Conservation (phyloP, 441 rosid genomes). For the Breynia disticha region DNA sequence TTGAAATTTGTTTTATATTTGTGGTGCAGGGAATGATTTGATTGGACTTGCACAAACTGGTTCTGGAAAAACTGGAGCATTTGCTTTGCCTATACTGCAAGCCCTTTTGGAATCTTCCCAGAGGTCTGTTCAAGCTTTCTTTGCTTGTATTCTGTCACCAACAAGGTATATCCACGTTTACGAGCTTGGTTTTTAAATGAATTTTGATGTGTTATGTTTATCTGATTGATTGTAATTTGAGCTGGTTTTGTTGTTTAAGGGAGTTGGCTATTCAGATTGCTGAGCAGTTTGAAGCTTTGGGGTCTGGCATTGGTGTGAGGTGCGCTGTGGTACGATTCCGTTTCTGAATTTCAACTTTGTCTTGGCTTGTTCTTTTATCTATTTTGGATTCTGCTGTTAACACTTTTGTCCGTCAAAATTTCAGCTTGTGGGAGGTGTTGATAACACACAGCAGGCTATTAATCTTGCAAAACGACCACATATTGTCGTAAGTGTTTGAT, state of each 20-base stretch:
- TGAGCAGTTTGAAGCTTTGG: slow-evolving; percentile 90
- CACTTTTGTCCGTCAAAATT: neutral
- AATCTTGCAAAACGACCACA: slow-evolving; percentile 79
- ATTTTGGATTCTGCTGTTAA: neutral
- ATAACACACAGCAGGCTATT: slow-evolving; percentile 72
- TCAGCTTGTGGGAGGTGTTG: slow-evolving; percentile 96
- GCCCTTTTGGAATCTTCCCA: slow-evolving; percentile 59
- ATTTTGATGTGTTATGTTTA: neutral
- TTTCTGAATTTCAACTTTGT: neutral
- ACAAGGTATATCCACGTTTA: slow-evolving; percentile 42
- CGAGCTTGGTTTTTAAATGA: neutral
- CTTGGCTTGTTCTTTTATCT: neutral
- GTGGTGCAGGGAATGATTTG: slow-evolving; percentile 63
- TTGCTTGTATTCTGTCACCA: slow-evolving; percentile 88
- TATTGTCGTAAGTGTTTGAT: slow-evolving; percentile 49
- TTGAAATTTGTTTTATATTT: too few species aligned
- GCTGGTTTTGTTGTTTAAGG: slow-evolving; percentile 25
- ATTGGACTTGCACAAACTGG: slow-evolving; percentile 96
- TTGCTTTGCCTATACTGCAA: slow-evolving; percentile 81
- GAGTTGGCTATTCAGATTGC: slow-evolving; percentile 93
- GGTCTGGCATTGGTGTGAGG: slow-evolving; percentile 61
- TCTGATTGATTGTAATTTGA: neutral
- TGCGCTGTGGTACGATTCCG: slow-evolving; percentile 87
- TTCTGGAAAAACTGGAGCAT: slow-evolving; percentile 95
- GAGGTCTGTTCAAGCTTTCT: slow-evolving; percentile 63